Conservation (phyloP, 441 rosid genomes). For the Adansonia grandidieri region DNA sequence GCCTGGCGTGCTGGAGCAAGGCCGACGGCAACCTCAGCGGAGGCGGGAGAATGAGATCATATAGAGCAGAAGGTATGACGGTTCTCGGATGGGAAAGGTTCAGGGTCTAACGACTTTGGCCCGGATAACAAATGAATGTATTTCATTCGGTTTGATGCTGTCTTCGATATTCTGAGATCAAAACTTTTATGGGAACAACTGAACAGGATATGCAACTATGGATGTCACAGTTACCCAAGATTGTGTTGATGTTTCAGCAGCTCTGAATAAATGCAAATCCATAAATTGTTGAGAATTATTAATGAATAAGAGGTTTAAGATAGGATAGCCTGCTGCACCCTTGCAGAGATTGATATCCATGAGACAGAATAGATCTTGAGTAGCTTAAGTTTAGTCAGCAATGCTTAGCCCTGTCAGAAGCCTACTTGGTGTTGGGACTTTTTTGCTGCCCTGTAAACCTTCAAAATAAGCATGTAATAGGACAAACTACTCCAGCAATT, state of each 20-base stretch:
- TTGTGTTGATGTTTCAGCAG: background rate
- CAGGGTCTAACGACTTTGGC: no score
- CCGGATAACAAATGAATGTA: background rate
- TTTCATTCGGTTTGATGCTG: background rate
- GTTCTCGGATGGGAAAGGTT: background rate
- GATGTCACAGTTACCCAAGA: background rate
- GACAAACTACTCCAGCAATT: constrained; percentile 16
- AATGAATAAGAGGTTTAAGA: background rate
- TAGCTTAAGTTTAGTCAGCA: background rate
- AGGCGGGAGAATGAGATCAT: background rate
- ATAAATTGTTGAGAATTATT: background rate
- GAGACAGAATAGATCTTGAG: background rate
- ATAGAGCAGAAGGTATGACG: background rate
- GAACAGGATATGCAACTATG: background rate
- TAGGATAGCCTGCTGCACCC: background rate
- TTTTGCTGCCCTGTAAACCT: background rate
- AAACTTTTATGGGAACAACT: background rate
- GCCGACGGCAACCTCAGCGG: background rate
- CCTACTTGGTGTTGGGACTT: background rate
- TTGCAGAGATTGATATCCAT: background rate
- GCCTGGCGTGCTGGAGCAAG: background rate
- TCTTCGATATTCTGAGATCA: background rate
- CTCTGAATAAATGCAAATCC: background rate
- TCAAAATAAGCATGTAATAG: background rate
- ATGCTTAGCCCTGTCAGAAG: background rate